A percentile compares a stretch with the other conserved stretches of the same genome.
Conservation (phyloP, 768 basidiomycete genomes). For the Boletus sp. region DNA sequence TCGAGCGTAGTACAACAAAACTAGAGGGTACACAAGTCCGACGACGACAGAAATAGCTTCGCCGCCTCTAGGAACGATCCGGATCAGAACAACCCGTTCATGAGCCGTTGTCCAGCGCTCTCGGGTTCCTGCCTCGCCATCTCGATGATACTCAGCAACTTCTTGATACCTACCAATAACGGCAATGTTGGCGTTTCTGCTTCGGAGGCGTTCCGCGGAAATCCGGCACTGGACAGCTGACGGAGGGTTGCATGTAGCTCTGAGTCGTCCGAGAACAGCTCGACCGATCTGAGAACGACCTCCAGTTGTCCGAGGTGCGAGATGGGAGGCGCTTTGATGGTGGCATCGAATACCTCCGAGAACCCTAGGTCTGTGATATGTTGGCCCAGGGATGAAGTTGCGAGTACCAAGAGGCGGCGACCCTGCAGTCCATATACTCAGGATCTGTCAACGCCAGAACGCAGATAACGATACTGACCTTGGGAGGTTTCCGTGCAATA, state of each 20-base stretch:
- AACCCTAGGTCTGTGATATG: slow-evolving; percentile 88
- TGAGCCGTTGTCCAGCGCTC: slow-evolving; percentile 70
- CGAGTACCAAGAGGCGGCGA: slow-evolving; percentile 87
- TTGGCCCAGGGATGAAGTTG: slow-evolving; percentile 85
- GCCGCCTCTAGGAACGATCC: not conserved
- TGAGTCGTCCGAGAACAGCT: slow-evolving; percentile 59
- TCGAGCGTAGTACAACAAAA: not conserved
- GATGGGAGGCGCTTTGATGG: slow-evolving; percentile 83
- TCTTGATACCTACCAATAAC: slow-evolving; percentile 90
- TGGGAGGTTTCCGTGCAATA: slow-evolving; percentile 86
- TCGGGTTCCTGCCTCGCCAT: slow-evolving; percentile 97
- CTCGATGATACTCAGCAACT: slow-evolving; percentile 85
- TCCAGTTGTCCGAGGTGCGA: slow-evolving; percentile 70
- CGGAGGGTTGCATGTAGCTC: slow-evolving; percentile 59
- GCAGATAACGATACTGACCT: slow-evolving; percentile 48
- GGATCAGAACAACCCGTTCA: slow-evolving; percentile 51
- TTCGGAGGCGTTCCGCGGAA: slow-evolving; percentile 41
- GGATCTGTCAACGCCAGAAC: not conserved
- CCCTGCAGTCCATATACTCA: slow-evolving; percentile 49
- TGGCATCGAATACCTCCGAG: slow-evolving; percentile 84
- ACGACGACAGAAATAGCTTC: slow-evolving; percentile 2
- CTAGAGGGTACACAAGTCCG: slow-evolving; percentile 1
- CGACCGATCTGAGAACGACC: slow-evolving; percentile 71
- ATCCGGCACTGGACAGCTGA: slow-evolving; percentile 73
- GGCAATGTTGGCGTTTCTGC: slow-evolving; percentile 46